These are phyloP conservation scores for Erigeron canadensis DNA, from an alignment of 129 eudicot genomes.

Conservation along the genomic window DNA sequence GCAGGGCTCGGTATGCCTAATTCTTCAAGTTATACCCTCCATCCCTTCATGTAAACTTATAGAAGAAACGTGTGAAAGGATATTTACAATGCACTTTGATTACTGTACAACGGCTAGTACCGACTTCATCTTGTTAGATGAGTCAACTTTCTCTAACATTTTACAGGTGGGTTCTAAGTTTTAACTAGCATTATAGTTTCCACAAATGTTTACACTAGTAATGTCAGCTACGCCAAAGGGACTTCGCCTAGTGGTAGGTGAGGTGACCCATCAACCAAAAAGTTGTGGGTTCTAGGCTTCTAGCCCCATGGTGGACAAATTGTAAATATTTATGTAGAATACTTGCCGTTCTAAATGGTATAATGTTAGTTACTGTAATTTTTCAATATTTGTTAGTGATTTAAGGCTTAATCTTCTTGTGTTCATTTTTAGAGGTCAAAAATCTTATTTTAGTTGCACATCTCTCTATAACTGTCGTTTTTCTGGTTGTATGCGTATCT, in stretches of 20 bases:
- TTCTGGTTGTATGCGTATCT: too few species aligned
- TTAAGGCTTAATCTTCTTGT: background rate
- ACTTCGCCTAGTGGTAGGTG: too few species aligned
- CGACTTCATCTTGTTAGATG: slow-evolving; percentile 83
- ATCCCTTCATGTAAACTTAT: slow-evolving; percentile 88
- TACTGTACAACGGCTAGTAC: slow-evolving; percentile 85
- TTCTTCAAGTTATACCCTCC: slow-evolving; percentile 86
- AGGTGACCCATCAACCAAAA: too few species aligned
- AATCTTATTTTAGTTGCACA: background rate
- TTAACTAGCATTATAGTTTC: background rate
- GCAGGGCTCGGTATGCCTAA: slow-evolving; percentile 89
- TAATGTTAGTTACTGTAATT: background rate
- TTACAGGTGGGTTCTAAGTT: slow-evolving; percentile 76
- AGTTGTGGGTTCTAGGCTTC: too few species aligned
- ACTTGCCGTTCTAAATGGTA: too few species aligned
- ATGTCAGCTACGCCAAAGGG: too few species aligned
- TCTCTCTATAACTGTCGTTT: too few species aligned
- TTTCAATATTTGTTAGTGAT: background rate
- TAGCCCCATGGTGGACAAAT: too few species aligned
- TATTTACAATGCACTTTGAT: slow-evolving; percentile 88
- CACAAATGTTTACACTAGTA: too few species aligned
- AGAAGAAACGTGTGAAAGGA: slow-evolving; percentile 95
- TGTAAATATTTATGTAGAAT: too few species aligned
- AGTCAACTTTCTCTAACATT: slow-evolving; percentile 68
- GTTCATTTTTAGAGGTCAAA: background rate